phyloP scores from a whole-genome alignment of 163 green algal species.

The Chloromonas sp. region DNA sequence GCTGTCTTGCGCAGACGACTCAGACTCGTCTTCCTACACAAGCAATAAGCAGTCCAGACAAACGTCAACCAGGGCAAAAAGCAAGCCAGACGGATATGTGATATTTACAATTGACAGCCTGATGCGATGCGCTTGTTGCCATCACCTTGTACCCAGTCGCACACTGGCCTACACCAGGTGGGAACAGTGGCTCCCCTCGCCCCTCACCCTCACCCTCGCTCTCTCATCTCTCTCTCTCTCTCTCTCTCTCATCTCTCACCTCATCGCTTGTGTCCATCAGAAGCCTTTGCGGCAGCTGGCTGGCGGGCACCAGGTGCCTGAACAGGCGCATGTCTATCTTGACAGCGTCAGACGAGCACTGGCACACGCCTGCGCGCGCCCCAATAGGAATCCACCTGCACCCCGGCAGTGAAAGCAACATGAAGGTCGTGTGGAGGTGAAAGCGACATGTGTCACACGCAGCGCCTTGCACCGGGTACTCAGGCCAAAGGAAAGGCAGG shows the following conservation, averaged over 20 bases:
- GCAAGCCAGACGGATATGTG: too few relatives aligned
- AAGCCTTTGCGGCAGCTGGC: conserved; percentile 35
- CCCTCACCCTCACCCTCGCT: not conserved
- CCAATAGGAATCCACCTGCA: conserved; percentile 52
- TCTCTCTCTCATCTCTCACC: too few relatives aligned
- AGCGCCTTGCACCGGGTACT: too few relatives aligned
- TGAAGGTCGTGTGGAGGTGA: not conserved
- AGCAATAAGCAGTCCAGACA: too few relatives aligned
- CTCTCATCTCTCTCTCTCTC: too few relatives aligned
- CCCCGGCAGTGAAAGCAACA: not conserved
- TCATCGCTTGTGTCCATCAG: conserved; percentile 3
- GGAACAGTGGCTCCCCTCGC: not conserved
- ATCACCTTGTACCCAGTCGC: too few relatives aligned
- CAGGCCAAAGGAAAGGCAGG: too few relatives aligned
- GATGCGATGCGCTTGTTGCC: too few relatives aligned
- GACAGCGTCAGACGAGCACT: conserved; percentile 7
- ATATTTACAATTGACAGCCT: too few relatives aligned
- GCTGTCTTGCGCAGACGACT: not conserved
- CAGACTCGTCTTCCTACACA: not conserved
- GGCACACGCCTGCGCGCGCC: conserved; percentile 27
- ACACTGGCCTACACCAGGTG: not conserved
- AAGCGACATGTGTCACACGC: too few relatives aligned
- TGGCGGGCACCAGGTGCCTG: conserved; percentile 19
- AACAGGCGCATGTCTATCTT: conserved; percentile 23
- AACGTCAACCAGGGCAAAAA: too few relatives aligned